Evolutionary conservation across 768 basidiomycete genomes (phyloP).

Genomic region (Podaxis sp.): DNA sequence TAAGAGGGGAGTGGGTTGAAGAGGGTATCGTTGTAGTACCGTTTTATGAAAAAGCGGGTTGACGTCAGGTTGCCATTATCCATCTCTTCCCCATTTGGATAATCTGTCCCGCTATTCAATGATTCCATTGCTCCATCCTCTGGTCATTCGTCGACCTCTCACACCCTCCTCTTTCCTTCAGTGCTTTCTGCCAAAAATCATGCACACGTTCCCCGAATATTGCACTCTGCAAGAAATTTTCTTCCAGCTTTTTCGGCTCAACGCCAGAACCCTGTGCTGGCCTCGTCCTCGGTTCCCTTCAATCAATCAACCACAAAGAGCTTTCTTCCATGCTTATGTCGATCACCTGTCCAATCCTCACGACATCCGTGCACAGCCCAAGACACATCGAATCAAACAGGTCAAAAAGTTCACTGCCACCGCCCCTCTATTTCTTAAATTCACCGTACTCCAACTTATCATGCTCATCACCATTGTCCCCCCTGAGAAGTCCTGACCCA

Average conservation of each 20-base stretch:
- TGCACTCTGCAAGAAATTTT: background rate
- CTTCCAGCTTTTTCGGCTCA: background rate
- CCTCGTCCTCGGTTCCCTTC: background rate
- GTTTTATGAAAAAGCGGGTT: background rate
- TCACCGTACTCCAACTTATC: background rate
- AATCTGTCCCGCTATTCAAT: background rate
- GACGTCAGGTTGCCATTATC: conserved; percentile 5
- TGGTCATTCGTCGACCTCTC: background rate
- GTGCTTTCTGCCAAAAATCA: background rate
- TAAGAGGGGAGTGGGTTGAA: background rate
- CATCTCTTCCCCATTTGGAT: background rate
- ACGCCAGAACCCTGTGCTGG: background rate
- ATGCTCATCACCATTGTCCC: background rate
- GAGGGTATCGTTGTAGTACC: background rate
- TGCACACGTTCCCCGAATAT: background rate
- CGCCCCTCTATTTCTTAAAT: background rate
- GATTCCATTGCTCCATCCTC: background rate
- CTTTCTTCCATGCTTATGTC: background rate
- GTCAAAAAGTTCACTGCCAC: background rate
- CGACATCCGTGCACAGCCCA: background rate
- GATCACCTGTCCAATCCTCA: background rate
- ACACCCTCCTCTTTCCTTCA: background rate
- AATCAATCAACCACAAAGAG: background rate
- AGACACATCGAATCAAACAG: background rate
- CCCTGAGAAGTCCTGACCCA: background rate